Percentiles rank a stretch among this genome's conserved stretches.
Evolutionary conservation across 1,284 basidiomycete genomes (phyloP).

Genomic region (Cystobasidium pallidum): DNA sequence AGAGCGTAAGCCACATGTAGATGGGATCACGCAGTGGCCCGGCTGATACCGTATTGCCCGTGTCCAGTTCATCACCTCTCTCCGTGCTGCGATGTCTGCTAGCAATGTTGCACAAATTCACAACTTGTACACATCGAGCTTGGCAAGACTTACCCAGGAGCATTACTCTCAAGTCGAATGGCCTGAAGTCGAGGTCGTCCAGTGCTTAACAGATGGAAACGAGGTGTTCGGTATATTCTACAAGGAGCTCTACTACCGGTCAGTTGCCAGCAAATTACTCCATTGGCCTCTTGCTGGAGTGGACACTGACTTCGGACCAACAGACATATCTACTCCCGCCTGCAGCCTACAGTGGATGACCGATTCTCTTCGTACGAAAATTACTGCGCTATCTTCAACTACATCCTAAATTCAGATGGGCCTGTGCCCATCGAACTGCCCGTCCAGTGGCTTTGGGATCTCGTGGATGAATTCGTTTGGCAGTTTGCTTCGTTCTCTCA

Average conservation of each 20-base stretch:
- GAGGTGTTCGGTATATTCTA: slow-evolving; percentile 93
- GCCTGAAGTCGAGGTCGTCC: slow-evolving; percentile 95
- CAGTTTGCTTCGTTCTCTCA: slow-evolving; percentile 96
- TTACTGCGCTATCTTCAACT: slow-evolving; percentile 97
- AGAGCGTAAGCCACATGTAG: slow-evolving; percentile 41
- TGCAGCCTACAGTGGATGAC: slow-evolving; percentile 91
- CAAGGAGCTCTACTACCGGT: slow-evolving; percentile 83
- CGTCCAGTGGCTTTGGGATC: slow-evolving; percentile 98
- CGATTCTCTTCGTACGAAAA: slow-evolving; percentile 98
- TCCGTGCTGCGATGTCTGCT: slow-evolving; percentile 42
- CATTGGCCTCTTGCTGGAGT: slow-evolving; percentile 41
- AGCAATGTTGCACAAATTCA: slow-evolving; percentile 44
- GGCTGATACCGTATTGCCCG: not conserved
- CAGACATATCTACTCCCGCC: slow-evolving; percentile 85
- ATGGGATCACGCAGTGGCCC: not conserved
- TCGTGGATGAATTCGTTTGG: slow-evolving; percentile 99
- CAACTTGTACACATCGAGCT: slow-evolving; percentile 43
- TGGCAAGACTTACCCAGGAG: slow-evolving; percentile 62
- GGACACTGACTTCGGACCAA: slow-evolving; percentile 49
- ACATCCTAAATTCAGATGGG: slow-evolving; percentile 89
- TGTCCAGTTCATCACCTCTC: slow-evolving; percentile 42
- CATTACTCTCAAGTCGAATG: slow-evolving; percentile 93
- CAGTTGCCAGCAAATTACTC: slow-evolving; percentile 22
- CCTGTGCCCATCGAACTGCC: slow-evolving; percentile 90
- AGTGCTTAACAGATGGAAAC: slow-evolving; percentile 90